Evolutionary conservation across 495 filamentous ascomycete genomes (phyloP).

Genomic region (Parathielavia appendiculata): DNA sequence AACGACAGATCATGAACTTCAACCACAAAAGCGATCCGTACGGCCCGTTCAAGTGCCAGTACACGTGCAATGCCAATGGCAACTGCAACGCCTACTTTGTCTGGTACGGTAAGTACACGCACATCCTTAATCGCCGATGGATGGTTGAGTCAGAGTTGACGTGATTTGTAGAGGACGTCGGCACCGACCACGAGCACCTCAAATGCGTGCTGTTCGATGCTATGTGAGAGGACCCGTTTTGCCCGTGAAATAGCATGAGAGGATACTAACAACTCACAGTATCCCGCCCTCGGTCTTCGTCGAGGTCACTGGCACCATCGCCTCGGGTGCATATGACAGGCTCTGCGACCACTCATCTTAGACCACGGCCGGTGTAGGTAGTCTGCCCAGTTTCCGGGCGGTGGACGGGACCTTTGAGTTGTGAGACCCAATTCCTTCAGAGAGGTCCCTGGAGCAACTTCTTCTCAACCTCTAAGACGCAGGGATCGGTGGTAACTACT

Average conservation of each 20-base stretch:
- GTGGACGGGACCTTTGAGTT: no score
- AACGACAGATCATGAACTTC: slow-evolving; percentile 20
- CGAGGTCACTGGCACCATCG: slow-evolving; percentile 16
- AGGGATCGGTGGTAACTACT: no score
- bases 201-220: slow-evolving; percentile 34
- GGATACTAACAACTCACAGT: slow-evolving; percentile 16
- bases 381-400: neutral
- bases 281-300: slow-evolving; percentile 22
- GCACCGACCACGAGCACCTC: slow-evolving; percentile 20
- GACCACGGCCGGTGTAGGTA: neutral
- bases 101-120: slow-evolving; percentile 26
- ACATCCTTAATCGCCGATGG: neutral
- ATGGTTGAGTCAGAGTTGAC: neutral
- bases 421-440: no score
- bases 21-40: slow-evolving; percentile 21
- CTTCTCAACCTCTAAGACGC: no score
- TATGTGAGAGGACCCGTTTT: slow-evolving; percentile 24
- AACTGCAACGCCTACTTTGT: slow-evolving; percentile 31
- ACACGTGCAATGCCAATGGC: slow-evolving; percentile 29
- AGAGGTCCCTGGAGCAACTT: no score
- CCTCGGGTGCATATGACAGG: slow-evolving; percentile 27
- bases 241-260: no score
- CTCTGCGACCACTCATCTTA: slow-evolving; percentile 15
- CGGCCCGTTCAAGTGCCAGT: slow-evolving; percentile 37
- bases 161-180: slow-evolving; percentile 12